Evolutionary conservation across 768 basidiomycete species (phyloP).

Genomic region (Lactarius trivialis): DNA sequence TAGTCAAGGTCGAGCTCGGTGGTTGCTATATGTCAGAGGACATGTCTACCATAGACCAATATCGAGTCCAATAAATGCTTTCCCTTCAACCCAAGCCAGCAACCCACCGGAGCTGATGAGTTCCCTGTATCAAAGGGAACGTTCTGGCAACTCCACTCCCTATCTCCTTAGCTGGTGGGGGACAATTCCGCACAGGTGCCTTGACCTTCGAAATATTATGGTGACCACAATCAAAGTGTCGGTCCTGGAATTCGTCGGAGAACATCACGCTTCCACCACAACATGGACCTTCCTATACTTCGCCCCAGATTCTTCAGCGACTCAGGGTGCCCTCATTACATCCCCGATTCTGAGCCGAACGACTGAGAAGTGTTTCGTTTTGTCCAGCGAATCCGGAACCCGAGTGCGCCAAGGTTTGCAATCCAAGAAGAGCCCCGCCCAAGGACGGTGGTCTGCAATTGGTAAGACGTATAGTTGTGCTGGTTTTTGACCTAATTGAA

Average conservation of each 20-base stretch:
- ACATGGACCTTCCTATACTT: background rate
- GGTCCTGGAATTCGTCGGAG: background rate
- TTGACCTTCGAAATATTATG: background rate
- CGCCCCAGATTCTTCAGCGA: too few relatives aligned
- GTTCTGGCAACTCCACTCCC: too few relatives aligned
- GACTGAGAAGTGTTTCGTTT: background rate
- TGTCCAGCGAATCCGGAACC: background rate
- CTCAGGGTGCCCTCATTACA: background rate
- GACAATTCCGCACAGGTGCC: background rate
- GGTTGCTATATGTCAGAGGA: background rate
- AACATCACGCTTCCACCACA: too few relatives aligned
- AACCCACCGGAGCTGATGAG: too few relatives aligned
- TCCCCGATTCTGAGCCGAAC: background rate
- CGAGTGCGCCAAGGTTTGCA: too few relatives aligned
- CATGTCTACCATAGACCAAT: too few relatives aligned
- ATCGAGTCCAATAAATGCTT: too few relatives aligned
- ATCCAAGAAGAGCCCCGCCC: background rate
- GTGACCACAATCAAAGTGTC: background rate
- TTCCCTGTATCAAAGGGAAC: background rate
- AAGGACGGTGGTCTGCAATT: background rate
- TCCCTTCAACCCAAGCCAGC: too few relatives aligned
- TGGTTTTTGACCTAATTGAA: background rate
- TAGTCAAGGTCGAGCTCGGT: background rate
- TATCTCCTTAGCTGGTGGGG: too few relatives aligned
- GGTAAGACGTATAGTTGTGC: background rate